Conservation (phyloP, 306 rosid species). For the Trichosanthes truncata region DNA sequence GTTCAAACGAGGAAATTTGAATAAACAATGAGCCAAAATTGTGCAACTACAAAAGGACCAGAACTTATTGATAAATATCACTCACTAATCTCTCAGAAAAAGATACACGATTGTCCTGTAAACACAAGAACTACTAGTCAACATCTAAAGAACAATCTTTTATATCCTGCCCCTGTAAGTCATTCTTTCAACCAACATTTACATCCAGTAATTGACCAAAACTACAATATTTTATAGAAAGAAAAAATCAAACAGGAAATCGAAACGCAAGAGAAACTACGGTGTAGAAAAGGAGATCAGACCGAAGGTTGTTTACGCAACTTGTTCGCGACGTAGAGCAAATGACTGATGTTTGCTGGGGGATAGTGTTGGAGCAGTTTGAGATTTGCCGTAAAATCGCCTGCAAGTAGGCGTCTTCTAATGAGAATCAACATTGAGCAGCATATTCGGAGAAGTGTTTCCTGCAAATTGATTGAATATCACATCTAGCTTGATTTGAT, state of each 20-base stretch:
- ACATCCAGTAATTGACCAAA: constrained; percentile 48
- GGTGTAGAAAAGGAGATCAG: constrained; percentile 17
- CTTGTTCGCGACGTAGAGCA: constrained; percentile 95
- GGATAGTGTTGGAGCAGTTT: constrained; percentile 88
- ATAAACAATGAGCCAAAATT: neutral
- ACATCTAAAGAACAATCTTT: constrained; percentile 6
- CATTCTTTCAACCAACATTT: constrained; percentile 25
- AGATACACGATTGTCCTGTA: neutral
- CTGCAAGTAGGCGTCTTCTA: constrained; percentile 87
- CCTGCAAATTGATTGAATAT: constrained; percentile 35
- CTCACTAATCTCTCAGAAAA: constrained; percentile 8
- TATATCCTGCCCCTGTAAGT: constrained; percentile 5
- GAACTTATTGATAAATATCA: neutral
- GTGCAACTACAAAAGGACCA: neutral
- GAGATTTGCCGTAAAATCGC: constrained; percentile 97
- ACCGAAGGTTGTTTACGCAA: constrained; percentile 55
- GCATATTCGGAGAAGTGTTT: constrained; percentile 86
- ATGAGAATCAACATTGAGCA: constrained; percentile 90
- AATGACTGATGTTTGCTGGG: constrained; percentile 83
- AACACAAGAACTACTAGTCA: neutral
- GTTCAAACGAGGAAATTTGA: neutral
- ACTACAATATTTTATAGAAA: constrained; percentile 11
- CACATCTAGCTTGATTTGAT: neutral
- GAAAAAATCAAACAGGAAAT: constrained; percentile 1
- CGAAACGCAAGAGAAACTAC: neutral